Base-by-base conservation (phyloP, 805 yeast species). In the Wickerhamomyces tratensis region DNA sequence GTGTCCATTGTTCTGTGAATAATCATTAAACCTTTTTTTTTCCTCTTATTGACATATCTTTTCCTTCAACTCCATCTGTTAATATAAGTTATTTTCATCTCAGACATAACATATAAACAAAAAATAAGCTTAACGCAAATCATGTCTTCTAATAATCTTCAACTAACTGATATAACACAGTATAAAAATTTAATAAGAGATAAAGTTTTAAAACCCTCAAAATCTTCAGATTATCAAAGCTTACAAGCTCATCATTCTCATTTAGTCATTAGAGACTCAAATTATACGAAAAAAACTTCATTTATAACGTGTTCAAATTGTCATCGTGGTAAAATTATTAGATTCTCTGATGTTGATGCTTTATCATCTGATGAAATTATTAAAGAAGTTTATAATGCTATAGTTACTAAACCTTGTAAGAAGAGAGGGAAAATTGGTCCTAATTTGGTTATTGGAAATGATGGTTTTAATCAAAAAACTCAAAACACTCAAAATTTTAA, bases 261-360 rank as follows among this genome's bases (percentile, higher is more conserved):
- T 45, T 38, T 55, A 7, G 59, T 55, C n/a, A 55, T 55, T 34
- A 45, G 59, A 43, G 59, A 55, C 39, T 54, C 58, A 0, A 56
- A 55, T 30, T 55, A 55, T 34, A 54, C 50, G 37, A 41, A 49
- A 11, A 58, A 58, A 6, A 52, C 58, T 4, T 51, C 53, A 1
- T 55, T 55, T 46, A 54, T 55, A 30, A 54, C 59, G 0, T 55
- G 59, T 39, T 46, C 59, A 5, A 47, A 53, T 1, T 55, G 59
- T 25, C 59, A 55, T 37, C 37, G 59, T 31, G 59, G 59, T 6
- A 49, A 58, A 25, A 58, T 55, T 13, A 41, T 55, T 30, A 55
- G 51, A 43, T 45, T 55, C 31, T 33, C 43, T 10, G 41, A 52
- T 15, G 51, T 55, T 12, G 39, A 49, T 39, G 54, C 51, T 10